Base-by-base conservation (phyloP, 2,329 filamentous ascomycete genomes). In the Cordyceps cicadae region DNA sequence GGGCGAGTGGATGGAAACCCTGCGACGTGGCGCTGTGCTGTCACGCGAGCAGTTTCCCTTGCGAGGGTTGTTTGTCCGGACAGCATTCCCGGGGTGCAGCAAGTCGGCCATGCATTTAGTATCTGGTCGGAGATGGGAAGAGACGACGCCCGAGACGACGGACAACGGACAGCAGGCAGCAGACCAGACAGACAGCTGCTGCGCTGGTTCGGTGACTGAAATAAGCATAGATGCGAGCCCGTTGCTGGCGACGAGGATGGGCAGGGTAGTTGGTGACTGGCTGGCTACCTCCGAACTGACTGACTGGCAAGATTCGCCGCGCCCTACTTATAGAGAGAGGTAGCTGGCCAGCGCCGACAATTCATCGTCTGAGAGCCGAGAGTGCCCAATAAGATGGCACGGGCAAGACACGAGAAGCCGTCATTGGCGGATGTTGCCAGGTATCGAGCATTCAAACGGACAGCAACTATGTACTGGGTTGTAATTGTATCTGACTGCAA, bases 31-130 rank as follows among this genome's bases (percentile, higher is more conserved):
- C 58, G 50, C 51, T 54, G 51, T 54, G 51, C 14, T 45, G 37
- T 55, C 59, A 60, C 59, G 59, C 59, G 59, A 60, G 59, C 59
- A 54, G 37, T 60, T 60, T 60, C 59, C 59, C 50, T 60, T 60
- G 51, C 29, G 51, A 60, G 51, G 48, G 12, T 17, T 41, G 45
- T 59, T 17, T 52, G 37, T 45, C 37, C 48, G 48, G 34, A 5
- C 12, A 32, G 26, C 50, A 50, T 54, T 60, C 50, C 58, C 41
- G 58, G 50, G 39, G 45, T 41, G 37, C 14, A 12, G 26, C 26
- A 29, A 29, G 26, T 6, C 6, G 26, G 26, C 26, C 26, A 29
- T 29, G n/a, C n/a, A n/a, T n/a, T n/a, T n/a, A n/a, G n/a, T n/a
- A n/a, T n/a, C n/a, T n/a, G n/a, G n/a, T n/a, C n/a, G n/a, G n/a